Conservation (phyloP, 192 early-diverging fungal genomes). For the Borealophlyctis nickersoniae region DNA sequence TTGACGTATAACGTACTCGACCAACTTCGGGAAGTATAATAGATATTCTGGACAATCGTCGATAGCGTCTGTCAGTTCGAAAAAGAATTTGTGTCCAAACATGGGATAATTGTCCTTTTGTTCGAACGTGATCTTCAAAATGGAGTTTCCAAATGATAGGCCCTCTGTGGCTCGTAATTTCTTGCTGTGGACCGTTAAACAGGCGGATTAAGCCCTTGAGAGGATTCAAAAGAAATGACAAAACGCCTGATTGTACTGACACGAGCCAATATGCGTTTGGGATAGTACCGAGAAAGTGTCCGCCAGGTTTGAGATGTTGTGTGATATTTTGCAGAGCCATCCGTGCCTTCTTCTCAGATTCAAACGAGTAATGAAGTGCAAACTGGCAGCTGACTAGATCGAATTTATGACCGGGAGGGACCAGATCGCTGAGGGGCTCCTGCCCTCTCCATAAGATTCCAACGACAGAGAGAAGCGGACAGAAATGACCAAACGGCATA, state of each 20-base stretch:
- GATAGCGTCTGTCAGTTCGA: constrained; percentile 91
- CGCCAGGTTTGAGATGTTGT: constrained; percentile 64
- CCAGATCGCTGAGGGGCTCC: constrained; percentile 1
- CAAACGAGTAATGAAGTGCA: constrained; percentile 94
- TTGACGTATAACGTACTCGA: constrained; percentile 45
- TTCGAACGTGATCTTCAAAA: constrained; percentile 88
- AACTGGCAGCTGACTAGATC: constrained; percentile 96
- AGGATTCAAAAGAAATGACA: too few relatives aligned
- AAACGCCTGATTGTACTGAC: constrained; percentile 44
- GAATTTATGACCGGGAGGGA: constrained; percentile 38
- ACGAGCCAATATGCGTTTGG: constrained; percentile 90
- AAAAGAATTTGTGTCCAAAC: constrained; percentile 86
- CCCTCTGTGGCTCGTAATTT: constrained; percentile 38
- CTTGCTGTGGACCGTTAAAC: too few relatives aligned
- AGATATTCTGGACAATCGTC: constrained; percentile 95
- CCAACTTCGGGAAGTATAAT: constrained; percentile 79
- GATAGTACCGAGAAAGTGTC: constrained; percentile 87
- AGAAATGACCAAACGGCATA: constrained; percentile 20
- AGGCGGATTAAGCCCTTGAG: too few relatives aligned
- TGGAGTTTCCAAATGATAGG: constrained; percentile 79
- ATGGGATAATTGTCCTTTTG: constrained; percentile 53
- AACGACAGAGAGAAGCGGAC: neutral
- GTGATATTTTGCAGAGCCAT: constrained; percentile 81
- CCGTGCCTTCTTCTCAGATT: constrained; percentile 74
- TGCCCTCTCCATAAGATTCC: neutral